A percentile compares a stretch with the other conserved stretches of the same genome.
phyloP scores from a whole-genome alignment of 768 basidiomycete genomes.

The Crassisporium funariophilum region DNA sequence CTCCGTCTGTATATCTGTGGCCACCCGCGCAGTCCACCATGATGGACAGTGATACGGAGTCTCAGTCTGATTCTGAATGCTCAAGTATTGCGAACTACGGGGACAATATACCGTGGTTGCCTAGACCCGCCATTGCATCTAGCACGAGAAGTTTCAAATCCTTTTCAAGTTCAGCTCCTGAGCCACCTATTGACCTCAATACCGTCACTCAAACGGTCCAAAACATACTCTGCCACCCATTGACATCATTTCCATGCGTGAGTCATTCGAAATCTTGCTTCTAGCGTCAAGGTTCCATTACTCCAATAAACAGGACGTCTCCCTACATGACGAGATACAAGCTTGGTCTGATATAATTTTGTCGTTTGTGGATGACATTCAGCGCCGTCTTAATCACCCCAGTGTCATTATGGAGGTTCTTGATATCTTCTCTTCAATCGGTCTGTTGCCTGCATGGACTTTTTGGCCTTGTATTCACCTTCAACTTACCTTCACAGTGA shows the following conservation, averaged over 20 bases:
- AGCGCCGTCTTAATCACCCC: background rate
- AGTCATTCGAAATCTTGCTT: no score
- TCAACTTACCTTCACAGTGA: conserved; percentile 10
- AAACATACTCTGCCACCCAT: background rate
- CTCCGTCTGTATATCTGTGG: no score
- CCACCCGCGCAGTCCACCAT: background rate
- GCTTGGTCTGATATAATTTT: conserved; percentile 10
- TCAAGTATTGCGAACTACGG: background rate
- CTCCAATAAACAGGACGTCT: background rate
- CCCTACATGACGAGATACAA: conserved; percentile 8
- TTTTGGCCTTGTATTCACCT: background rate
- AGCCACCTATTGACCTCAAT: background rate
- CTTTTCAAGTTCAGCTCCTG: background rate
- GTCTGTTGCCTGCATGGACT: background rate
- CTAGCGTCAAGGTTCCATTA: no score
- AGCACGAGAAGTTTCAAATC: no score
- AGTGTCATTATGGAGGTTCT: conserved; percentile 2
- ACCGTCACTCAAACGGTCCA: background rate
- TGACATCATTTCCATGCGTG: no score
- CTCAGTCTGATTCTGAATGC: background rate
- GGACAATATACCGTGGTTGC: no score
- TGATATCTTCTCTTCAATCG: conserved; percentile 4
- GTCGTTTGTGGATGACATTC: conserved; percentile 9
- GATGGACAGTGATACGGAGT: background rate
- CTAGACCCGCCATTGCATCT: no score